Conservation (phyloP, 2,329 filamentous ascomycete species). For the Neofusicoccum parvum region DNA sequence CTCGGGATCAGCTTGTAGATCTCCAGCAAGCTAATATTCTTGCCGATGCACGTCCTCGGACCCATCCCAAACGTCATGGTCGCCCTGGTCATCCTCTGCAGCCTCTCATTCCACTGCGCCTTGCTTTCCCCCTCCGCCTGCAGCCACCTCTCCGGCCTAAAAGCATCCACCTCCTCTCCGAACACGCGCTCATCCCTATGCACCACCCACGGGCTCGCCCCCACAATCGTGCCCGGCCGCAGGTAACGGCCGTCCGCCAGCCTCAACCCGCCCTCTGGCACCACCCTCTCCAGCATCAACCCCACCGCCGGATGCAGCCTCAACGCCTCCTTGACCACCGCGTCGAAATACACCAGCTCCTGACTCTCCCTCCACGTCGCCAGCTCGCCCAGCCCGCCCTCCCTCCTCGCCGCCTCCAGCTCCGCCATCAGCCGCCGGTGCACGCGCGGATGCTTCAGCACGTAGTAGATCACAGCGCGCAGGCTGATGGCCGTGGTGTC, state of each 20-base stretch:
- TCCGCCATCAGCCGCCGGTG: slow-evolving; percentile 28
- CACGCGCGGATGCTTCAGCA: slow-evolving; percentile 32
- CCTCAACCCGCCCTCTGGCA: slow-evolving; percentile 44
- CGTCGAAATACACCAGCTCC: slow-evolving; percentile 49
- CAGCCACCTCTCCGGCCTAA: slow-evolving; percentile 10
- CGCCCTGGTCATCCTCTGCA: slow-evolving; percentile 22
- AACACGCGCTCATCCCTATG: slow-evolving; percentile 1
- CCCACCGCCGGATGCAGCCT: slow-evolving; percentile 54
- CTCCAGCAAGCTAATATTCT: slow-evolving; percentile 40
- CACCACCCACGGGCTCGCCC: slow-evolving; percentile 15
- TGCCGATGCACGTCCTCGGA: slow-evolving; percentile 40
- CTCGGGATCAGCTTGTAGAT: slow-evolving; percentile 42
- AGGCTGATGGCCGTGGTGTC: slow-evolving; percentile 43
- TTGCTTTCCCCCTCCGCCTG: background rate
- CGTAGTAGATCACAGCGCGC: slow-evolving; percentile 41
- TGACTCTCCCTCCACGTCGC: slow-evolving; percentile 22
- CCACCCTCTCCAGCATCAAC: slow-evolving; percentile 54
- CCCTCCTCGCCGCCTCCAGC: slow-evolving; percentile 22
- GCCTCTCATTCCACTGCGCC: slow-evolving; percentile 25
- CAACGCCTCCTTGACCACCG: slow-evolving; percentile 55
- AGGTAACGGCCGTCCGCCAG: slow-evolving; percentile 11
- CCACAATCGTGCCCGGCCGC: slow-evolving; percentile 1
- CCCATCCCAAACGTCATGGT: slow-evolving; percentile 37
- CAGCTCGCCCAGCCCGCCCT: slow-evolving; percentile 28
- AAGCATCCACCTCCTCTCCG: slow-evolving; percentile 14